Base-by-base conservation (phyloP, 2,329 filamentous ascomycete species). In the Penicillium sp. region DNA sequence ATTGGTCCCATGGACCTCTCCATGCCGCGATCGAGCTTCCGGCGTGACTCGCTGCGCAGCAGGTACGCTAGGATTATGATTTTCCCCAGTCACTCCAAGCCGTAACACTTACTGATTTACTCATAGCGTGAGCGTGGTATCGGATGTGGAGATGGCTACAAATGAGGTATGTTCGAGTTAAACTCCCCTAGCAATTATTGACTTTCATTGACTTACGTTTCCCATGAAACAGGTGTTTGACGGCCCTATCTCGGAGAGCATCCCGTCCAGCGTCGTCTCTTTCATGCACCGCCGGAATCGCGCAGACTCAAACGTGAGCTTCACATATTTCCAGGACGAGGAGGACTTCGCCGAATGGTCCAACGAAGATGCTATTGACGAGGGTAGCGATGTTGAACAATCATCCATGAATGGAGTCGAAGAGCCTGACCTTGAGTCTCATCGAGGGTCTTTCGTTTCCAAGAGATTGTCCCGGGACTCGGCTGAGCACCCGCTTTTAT, bases 101-200 rank as follows among this genome's bases (percentile, higher is more conserved):
- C 8, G 24, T 18, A 54, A 42, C 41, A 23, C 23, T 12, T 33
- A 34, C 65, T 70, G 40, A 71, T 46, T 17, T 26, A 34, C 13
- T 23, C 46, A 5, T 58, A 81, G 78, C 60, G 73, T 86, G 29
- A 96, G 90, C 73, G 87, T 97, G 62, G 87, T 96, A 63, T 91
- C 91, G 61, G 91, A 96, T 72, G 92, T 97, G n/a, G 93, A 97
- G 71, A 97, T 99, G 94, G 93, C 94, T 17, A 91, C 95, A 45
- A 90, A 96, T 70, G 93, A 97, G 83, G 90, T 94, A 68, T 46
- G 74, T 64, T 51, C 60, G 20, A 51, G 18, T 10, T 20, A 32
- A 34, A 20, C 26, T 12, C 30, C 8, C 40, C 33, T 24, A 33
- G 15, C 48, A 32, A 18, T 46, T 17, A 44, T 33, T 20, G 30